Base-by-base conservation (phyloP, 306 rosid species). In the Cucurbita argyrosperma region DNA sequence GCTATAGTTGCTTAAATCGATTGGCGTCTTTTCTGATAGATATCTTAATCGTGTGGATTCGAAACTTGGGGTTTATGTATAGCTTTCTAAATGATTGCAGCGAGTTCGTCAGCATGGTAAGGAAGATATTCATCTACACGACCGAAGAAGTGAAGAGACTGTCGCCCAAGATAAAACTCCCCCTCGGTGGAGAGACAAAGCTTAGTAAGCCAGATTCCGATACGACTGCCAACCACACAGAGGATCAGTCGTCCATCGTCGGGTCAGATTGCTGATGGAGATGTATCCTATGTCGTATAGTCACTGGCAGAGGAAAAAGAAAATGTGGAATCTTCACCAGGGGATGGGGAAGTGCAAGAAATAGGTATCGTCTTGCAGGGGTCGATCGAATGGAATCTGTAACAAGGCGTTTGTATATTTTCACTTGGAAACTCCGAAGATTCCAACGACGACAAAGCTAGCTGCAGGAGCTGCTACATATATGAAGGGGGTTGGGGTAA, bases 61-160 rank as follows among this genome's bases (percentile, higher is more conserved):
- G 53, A 13, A 4, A 47, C 43, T 16, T 49, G 74, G 23, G 23
- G 23, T 30, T 70, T 70, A 52, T 52, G 19, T 52, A 16, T 52
- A 6, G 5, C 45, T 70, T 50, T 70, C 59, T 30, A 49, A 69
- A 11, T 61, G 43, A 61, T 78, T 87, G 89, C 90, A 93, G 98
- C 55, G 97, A 90, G 87, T 93, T 93, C 86, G 90, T 97, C 83
- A 83, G 81, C 77, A 91, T 91, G 78, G 98, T 87, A 74, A 89
- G 90, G 86, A 93, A 93, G 88, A 93, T 93, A 64, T 93, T 85
- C 80, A 89, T 93, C 83, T 93, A 93, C 80, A 93, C 98, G 45
- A 77, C 82, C 10, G 97, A 90, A 76, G 97, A 93, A 85, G 96
- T 88, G 63, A 93, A 86, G 92, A 89, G 85, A 88, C 87, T 93